These are phyloP conservation scores for Elsinoe ampelina DNA, from an alignment of 2,329 filamentous ascomycete species.

Conservation along the genomic window DNA sequence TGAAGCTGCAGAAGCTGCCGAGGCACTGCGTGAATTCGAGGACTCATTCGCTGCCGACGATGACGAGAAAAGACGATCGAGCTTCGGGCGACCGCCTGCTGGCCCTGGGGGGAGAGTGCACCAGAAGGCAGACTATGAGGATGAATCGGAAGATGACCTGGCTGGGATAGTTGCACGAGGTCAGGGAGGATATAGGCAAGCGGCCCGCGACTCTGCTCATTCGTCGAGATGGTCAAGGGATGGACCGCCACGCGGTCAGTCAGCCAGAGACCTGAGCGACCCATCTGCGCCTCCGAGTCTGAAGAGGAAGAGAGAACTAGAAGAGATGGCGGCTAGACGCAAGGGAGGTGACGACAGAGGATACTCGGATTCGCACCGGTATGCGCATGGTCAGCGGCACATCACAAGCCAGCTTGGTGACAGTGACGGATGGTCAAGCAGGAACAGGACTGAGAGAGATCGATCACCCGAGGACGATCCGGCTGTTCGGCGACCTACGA, in stretches of 20 bases:
- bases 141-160: constrained; percentile 6
- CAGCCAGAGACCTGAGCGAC: background rate
- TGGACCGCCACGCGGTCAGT: background rate
- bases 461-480: constrained; percentile 14
- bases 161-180: background rate
- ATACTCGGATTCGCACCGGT: background rate
- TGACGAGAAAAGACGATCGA: constrained; percentile 21
- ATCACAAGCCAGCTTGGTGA: constrained; percentile 15
- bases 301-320: constrained; percentile 26
- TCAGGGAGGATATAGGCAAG: background rate
- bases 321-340: constrained; percentile 23
- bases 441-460: background rate
- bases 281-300: constrained; percentile 23
- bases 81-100: constrained; percentile 22
- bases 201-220: background rate
- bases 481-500: constrained; percentile 39
- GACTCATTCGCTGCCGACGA: constrained; percentile 62
- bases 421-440: constrained; percentile 37
- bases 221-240: constrained; percentile 17
- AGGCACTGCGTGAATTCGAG: constrained; percentile 78
- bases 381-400: constrained; percentile 9
- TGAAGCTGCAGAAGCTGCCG: constrained; percentile 79
- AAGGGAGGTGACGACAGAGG: constrained; percentile 14
- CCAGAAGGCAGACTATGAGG: background rate
- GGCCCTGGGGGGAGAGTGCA: constrained; percentile 32